These are phyloP conservation scores for Cercospora sp. DNA, from an alignment of 2,329 filamentous ascomycete genomes.

Conservation along the genomic window DNA sequence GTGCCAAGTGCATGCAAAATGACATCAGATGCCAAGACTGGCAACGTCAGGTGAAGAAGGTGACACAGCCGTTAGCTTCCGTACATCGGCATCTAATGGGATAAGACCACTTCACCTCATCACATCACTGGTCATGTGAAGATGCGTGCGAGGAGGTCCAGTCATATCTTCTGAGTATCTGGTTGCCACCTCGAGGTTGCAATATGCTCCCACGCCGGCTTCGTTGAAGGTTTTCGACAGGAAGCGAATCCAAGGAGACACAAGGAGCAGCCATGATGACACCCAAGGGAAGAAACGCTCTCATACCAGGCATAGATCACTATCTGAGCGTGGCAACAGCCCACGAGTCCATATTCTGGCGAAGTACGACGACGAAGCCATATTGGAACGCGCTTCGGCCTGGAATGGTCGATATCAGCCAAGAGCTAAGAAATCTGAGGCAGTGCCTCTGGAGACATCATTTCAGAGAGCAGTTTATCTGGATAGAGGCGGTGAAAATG, in stretches of 20 bases:
- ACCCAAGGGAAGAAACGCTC: neutral
- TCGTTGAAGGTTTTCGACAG: neutral
- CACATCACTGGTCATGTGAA: neutral
- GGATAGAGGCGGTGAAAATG: neutral
- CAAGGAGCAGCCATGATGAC: neutral
- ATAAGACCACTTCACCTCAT: neutral
- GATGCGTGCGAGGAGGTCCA: neutral
- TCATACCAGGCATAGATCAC: neutral
- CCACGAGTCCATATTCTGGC: neutral
- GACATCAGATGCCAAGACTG: neutral
- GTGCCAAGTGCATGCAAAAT: neutral
- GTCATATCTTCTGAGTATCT: neutral
- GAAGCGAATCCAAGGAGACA: neutral
- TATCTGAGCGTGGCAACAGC: neutral
- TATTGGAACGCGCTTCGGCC: neutral
- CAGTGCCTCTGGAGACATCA: neutral
- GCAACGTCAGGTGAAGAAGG: neutral
- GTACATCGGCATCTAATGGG: neutral
- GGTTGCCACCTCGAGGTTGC: neutral
- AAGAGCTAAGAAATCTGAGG: neutral
- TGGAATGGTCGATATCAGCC: neutral
- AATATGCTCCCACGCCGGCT: neutral
- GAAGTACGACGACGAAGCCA: neutral
- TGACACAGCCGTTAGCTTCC: neutral
- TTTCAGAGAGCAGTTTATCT: neutral